Evolutionary conservation across 352 stramenopile species (phyloP).

Genomic region (Phytophthora vignae): DNA sequence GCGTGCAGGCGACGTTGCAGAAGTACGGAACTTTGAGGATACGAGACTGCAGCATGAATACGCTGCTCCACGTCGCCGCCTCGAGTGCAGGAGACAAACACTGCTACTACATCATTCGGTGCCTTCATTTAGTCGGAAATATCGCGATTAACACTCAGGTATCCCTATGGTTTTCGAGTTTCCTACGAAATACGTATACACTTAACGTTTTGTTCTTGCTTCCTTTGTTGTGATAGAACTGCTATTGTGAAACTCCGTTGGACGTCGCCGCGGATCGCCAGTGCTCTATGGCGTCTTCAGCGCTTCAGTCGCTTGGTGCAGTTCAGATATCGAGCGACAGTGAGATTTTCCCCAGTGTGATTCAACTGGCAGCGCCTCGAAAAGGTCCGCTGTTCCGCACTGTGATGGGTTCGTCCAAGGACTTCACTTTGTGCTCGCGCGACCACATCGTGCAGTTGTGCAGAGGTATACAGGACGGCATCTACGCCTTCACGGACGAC

Average conservation of each 20-base stretch:
- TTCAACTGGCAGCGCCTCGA: slow-evolving; percentile 22
- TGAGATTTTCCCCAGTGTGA: slow-evolving; percentile 42
- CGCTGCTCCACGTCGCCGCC: slow-evolving; percentile 60
- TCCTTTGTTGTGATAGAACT: slow-evolving; percentile 42
- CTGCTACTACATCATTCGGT: slow-evolving; percentile 58
- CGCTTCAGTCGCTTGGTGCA: slow-evolving; percentile 44
- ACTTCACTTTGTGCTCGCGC: slow-evolving; percentile 46
- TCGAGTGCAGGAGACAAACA: slow-evolving; percentile 45
- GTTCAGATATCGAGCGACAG: slow-evolving; percentile 45
- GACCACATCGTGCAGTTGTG: slow-evolving; percentile 47
- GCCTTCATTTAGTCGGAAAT: slow-evolving; percentile 47
- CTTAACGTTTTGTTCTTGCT: slow-evolving; percentile 8
- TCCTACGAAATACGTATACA: not conserved
- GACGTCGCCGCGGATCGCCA: slow-evolving; percentile 46
- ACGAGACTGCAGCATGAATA: slow-evolving; percentile 67
- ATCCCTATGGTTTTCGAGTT: not conserved
- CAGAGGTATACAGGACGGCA: slow-evolving; percentile 48
- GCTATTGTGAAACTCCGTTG: slow-evolving; percentile 45
- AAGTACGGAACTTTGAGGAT: slow-evolving; percentile 62
- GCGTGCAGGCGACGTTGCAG: slow-evolving; percentile 39
- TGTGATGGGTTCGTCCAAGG: slow-evolving; percentile 25
- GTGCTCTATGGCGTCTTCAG: slow-evolving; percentile 36
- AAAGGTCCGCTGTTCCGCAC: slow-evolving; percentile 40
- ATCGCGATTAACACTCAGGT: slow-evolving; percentile 56
- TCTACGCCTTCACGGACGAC: slow-evolving; percentile 45